Evolutionary conservation across 306 rosid genomes (phyloP).

Genomic region (Inga leiocalycina): DNA sequence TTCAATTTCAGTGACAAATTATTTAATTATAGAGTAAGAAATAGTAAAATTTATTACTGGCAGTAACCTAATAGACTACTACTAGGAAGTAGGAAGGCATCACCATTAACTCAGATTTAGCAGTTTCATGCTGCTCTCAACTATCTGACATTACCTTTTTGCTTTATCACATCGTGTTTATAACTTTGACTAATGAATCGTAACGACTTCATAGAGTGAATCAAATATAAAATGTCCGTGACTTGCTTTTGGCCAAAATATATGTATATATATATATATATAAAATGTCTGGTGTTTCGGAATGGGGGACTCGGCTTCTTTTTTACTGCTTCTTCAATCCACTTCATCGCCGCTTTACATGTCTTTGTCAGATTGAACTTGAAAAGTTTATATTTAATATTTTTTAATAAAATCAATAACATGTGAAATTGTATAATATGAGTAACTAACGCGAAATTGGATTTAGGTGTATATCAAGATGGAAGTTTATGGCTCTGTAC

Average conservation of each 20-base stretch:
- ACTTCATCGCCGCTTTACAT: neutral
- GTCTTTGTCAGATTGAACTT: neutral
- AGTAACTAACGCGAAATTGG: too few species aligned
- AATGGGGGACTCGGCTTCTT: neutral
- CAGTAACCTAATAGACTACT: neutral
- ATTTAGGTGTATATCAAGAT: too few species aligned
- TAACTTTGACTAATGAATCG: neutral
- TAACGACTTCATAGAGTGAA: neutral
- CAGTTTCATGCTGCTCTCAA: neutral
- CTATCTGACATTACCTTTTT: neutral
- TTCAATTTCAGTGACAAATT: conserved; percentile 18
- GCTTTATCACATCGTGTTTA: neutral
- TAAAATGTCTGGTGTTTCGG: too few species aligned
- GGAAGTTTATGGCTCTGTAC: too few species aligned
- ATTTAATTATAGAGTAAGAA: neutral
- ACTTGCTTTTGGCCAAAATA: too few species aligned
- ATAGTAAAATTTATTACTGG: neutral
- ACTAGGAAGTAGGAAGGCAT: neutral
- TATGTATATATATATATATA: too few species aligned
- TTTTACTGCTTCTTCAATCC: neutral
- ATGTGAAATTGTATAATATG: too few species aligned
- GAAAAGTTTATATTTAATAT: too few species aligned
- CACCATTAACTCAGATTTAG: neutral
- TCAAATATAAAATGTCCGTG: too few species aligned
- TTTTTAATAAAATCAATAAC: too few species aligned